Percentiles rank a stretch among this genome's conserved stretches.
These are phyloP conservation scores for Marasmius sp. DNA, from an alignment of 1,284 basidiomycete genomes.

Conservation along the genomic window DNA sequence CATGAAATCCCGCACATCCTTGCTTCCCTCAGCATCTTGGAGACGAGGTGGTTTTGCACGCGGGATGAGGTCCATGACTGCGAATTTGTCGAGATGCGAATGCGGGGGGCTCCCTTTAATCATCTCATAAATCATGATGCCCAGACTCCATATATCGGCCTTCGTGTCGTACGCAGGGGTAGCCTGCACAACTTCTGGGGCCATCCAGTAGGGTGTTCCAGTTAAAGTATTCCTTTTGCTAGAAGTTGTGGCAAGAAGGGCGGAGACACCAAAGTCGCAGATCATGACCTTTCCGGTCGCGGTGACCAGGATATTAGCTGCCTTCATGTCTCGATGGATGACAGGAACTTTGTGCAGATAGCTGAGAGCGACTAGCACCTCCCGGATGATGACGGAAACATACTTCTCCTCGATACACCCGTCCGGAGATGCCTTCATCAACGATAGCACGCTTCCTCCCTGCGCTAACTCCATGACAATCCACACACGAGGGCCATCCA, in stretches of 20 bases:
- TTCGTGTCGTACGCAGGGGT: constrained; percentile 90
- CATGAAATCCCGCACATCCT: constrained; percentile 90
- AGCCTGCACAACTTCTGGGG: constrained; percentile 91
- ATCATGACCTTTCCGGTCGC: constrained; percentile 87
- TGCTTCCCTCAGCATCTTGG: constrained; percentile 75
- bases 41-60: constrained; percentile 84
- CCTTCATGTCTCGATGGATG: constrained; percentile 96
- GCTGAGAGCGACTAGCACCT: constrained; percentile 82
- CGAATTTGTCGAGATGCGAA: constrained; percentile 82
- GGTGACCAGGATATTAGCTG: constrained; percentile 92
- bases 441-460: constrained; percentile 90
- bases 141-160: constrained; percentile 96
- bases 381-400: constrained; percentile 85
- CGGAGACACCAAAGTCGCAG: constrained; percentile 96
- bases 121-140: constrained; percentile 95
- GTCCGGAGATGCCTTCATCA: constrained; percentile 84
- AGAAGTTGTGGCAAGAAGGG: constrained; percentile 81
- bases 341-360: constrained; percentile 94
- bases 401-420: constrained; percentile 89
- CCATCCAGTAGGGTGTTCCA: constrained; percentile 99
- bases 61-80: constrained; percentile 91
- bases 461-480: constrained; percentile 99
- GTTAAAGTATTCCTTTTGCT: constrained; percentile 94
- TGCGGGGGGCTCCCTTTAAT: constrained; percentile 92
- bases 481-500: constrained; percentile 95